Conservation (phyloP, 78 protist species). For the Pigoraptor vietnamica region DNA sequence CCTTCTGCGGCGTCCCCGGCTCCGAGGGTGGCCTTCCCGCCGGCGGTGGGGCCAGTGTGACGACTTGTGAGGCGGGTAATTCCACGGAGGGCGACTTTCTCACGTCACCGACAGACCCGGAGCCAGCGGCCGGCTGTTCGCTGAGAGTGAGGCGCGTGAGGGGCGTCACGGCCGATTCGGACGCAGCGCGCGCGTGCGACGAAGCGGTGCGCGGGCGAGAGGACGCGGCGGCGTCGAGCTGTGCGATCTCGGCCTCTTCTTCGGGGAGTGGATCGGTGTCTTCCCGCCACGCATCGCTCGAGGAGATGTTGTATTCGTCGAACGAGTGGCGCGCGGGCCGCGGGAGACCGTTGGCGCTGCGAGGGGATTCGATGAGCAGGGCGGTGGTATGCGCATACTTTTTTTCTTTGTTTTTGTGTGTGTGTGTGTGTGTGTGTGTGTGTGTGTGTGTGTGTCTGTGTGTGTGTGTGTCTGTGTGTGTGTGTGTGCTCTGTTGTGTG, state of each 20-base stretch:
- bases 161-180: background rate
- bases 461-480: too few species aligned
- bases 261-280: background rate
- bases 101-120: too few species aligned
- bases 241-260: too few species aligned
- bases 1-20: background rate
- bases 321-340: background rate
- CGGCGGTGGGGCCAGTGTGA: background rate
- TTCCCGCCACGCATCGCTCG: background rate
- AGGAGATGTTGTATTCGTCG: background rate
- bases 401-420: too few species aligned
- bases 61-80: too few species aligned
- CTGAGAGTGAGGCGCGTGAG: background rate
- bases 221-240: background rate
- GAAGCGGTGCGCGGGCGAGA: background rate
- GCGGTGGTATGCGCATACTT: too few species aligned
- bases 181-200: background rate
- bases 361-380: too few species aligned
- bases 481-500: too few species aligned
- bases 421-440: too few species aligned
- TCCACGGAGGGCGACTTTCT: too few species aligned
- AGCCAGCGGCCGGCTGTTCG: too few species aligned
- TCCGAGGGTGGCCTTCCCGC: background rate
- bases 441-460: too few species aligned
- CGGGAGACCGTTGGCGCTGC: background rate